phyloP scores from a whole-genome alignment of 2,329 filamentous ascomycete species.

The Fusarium poae region DNA sequence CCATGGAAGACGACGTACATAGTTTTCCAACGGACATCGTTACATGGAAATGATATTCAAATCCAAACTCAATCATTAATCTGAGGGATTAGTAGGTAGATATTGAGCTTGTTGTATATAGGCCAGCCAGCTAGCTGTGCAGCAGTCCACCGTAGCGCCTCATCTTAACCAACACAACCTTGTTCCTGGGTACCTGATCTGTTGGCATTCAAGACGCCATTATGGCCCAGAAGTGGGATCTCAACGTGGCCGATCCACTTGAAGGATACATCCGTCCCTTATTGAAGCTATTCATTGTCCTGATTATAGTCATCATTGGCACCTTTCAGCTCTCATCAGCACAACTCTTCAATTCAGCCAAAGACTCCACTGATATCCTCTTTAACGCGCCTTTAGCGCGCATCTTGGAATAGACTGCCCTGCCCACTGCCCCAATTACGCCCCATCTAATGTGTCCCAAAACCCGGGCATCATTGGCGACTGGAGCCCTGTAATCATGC shows the following conservation, averaged over 20 bases:
- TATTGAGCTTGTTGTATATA: constrained; percentile 2
- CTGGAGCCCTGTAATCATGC: constrained; percentile 22
- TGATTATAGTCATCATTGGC: not conserved
- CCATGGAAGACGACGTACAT: not conserved
- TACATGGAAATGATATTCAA: not conserved
- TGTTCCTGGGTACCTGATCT: constrained; percentile 43
- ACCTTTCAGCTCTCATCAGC: constrained; percentile 15
- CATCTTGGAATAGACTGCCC: constrained; percentile 38
- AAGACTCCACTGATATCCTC: constrained; percentile 30
- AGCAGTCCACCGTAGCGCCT: constrained; percentile 44
- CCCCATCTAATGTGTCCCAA: constrained; percentile 28
- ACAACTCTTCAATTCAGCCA: constrained; percentile 13
- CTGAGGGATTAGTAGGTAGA: constrained; percentile 20
- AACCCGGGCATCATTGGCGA: constrained; percentile 19
- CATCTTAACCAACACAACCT: constrained; percentile 42
- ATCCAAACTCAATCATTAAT: constrained; percentile 6
- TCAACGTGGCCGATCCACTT: not conserved
- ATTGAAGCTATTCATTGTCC: not conserved
- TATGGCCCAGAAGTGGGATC: constrained; percentile 12
- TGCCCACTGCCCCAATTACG: constrained; percentile 36
- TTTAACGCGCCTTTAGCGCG: constrained; percentile 45
- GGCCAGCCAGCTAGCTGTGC: constrained; percentile 16
- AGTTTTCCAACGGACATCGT: not conserved
- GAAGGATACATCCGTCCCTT: not conserved
- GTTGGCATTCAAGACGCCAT: constrained; percentile 25